Conservation (phyloP, 768 basidiomycete species). For the Gymnopilus junonius region DNA sequence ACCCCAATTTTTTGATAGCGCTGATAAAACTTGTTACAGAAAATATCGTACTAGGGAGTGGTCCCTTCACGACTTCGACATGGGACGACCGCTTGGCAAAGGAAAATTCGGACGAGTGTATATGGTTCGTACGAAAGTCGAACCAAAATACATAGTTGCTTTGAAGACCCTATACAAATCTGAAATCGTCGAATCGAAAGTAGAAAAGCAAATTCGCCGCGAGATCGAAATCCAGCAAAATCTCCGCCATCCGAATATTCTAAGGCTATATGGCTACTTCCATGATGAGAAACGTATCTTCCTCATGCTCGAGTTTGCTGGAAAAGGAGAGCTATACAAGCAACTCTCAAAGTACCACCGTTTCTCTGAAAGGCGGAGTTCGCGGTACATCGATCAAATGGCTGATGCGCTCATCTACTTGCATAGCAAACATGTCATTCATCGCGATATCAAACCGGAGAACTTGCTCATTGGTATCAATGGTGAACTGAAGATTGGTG, state of each 20-base stretch:
- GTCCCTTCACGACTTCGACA: constrained; percentile 86
- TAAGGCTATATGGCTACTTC: constrained; percentile 96
- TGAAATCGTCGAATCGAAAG: constrained; percentile 88
- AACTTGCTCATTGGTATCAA: constrained; percentile 93
- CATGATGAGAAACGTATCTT: constrained; percentile 98
- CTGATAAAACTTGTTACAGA: constrained; percentile 36
- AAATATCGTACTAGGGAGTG: constrained; percentile 81
- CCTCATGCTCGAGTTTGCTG: constrained; percentile 97
- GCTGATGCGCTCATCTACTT: constrained; percentile 93
- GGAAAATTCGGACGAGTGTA: constrained; percentile 99
- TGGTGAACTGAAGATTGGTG: constrained; percentile 96
- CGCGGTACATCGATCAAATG: constrained; percentile 97
- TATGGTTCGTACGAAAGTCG: constrained; percentile 92
- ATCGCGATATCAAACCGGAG: constrained; percentile 99
- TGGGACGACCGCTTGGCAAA: constrained; percentile 96
- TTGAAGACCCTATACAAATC: constrained; percentile 97
- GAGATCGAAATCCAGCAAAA: constrained; percentile 99
- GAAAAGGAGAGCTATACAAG: constrained; percentile 96
- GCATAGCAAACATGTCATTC: constrained; percentile 96
- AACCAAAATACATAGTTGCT: constrained; percentile 92
- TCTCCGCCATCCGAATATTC: constrained; percentile 91
- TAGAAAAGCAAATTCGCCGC: constrained; percentile 95
- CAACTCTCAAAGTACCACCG: constrained; percentile 85
- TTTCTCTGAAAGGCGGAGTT: constrained; percentile 88
- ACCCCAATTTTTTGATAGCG: neutral